Conservation (phyloP, 441 rosid genomes). For the Populus tomentosa region DNA sequence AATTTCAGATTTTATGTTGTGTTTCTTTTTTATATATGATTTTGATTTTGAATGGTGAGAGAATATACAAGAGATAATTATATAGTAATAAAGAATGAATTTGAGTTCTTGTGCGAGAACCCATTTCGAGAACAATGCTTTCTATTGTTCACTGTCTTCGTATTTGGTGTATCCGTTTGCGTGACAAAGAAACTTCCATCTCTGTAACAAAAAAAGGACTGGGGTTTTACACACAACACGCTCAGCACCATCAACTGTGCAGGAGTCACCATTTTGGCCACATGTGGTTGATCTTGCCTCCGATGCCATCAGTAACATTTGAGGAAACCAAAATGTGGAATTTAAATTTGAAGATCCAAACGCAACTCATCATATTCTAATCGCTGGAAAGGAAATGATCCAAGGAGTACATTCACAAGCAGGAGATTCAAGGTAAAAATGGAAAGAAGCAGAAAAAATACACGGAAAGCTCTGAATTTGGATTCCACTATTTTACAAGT, state of each 20-base stretch:
- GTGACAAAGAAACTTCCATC: not conserved
- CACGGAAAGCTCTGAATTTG: not conserved
- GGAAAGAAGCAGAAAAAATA: not conserved
- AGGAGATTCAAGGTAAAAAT: not conserved
- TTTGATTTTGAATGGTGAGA: too few relatives aligned
- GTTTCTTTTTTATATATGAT: too few relatives aligned
- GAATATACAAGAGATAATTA: too few relatives aligned
- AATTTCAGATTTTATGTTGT: too few relatives aligned
- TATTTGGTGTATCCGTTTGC: too few relatives aligned
- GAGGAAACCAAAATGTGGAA: not conserved
- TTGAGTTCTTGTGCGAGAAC: too few relatives aligned
- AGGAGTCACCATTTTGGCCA: not conserved
- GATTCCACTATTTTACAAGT: slow-evolving; percentile 4
- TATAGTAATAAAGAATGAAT: too few relatives aligned
- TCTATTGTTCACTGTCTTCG: too few relatives aligned
- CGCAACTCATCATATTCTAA: not conserved
- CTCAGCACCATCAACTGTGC: not conserved
- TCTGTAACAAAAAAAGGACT: not conserved
- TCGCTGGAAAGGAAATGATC: not conserved
- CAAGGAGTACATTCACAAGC: not conserved
- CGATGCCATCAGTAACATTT: not conserved
- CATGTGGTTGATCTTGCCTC: not conserved
- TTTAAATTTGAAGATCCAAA: not conserved
- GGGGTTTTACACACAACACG: not conserved
- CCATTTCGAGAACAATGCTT: too few relatives aligned